A percentile compares a stretch with the other conserved stretches of the same genome.
Conservation (phyloP, 169 alveolate genomes). For the Plasmodium cynomolgi region DNA sequence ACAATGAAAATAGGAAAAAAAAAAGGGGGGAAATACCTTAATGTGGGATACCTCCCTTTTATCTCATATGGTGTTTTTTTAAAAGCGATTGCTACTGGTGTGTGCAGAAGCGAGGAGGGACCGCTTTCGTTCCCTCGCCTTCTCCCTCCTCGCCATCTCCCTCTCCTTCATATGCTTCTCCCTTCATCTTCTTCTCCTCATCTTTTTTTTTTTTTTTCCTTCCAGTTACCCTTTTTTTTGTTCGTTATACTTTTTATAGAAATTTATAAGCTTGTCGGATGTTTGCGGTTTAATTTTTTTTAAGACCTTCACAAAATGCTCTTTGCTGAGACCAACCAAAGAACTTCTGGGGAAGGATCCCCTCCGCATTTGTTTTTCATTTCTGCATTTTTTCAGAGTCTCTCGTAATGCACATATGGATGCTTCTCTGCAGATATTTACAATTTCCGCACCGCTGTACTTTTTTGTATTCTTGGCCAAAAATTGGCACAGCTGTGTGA, state of each 20-base stretch:
- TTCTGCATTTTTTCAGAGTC: conserved; percentile 54
- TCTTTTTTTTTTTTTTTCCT: neutral
- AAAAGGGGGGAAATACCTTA: neutral
- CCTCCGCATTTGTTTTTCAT: neutral
- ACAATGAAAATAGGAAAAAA: neutral
- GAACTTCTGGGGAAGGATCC: conserved; percentile 5
- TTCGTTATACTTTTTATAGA: conserved; percentile 74
- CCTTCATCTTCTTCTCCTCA: neutral
- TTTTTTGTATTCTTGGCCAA: conserved; percentile 95
- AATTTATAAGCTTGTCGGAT: conserved; percentile 72
- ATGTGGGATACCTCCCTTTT: neutral
- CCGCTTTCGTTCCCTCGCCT: neutral
- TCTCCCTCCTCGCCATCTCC: neutral
- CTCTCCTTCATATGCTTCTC: neutral
- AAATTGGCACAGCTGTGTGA: conserved; percentile 79
- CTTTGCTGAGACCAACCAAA: conserved; percentile 60
- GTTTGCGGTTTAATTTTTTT: conserved; percentile 79
- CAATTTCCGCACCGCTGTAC: conserved; percentile 96
- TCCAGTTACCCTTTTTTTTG: conserved; percentile 29
- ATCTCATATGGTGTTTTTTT: neutral
- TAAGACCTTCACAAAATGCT: conserved; percentile 71
- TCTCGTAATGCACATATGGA: conserved; percentile 85
- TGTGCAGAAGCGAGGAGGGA: neutral
- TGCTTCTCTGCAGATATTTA: conserved; percentile 92
- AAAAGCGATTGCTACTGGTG: neutral